phyloP scores from a whole-genome alignment of 768 basidiomycete genomes.

The Termitomyces eurrhizus region DNA sequence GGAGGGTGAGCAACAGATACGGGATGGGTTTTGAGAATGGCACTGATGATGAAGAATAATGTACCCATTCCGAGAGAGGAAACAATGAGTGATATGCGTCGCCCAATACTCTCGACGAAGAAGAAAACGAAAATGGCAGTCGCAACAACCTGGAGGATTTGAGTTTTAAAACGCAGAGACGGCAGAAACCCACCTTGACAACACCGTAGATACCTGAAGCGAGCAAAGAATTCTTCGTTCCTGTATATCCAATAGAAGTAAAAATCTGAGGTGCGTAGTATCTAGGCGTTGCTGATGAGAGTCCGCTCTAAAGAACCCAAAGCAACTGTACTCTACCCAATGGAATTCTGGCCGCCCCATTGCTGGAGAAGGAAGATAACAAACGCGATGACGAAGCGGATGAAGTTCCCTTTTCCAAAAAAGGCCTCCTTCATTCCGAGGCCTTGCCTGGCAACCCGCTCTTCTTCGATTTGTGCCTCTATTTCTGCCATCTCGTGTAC shows the following conservation, averaged over 20 bases:
- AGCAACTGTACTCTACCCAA: conserved; percentile 35
- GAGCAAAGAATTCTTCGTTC: conserved; percentile 55
- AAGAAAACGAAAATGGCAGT: conserved; percentile 65
- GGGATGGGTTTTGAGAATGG: conserved; percentile 77
- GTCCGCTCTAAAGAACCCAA: neutral
- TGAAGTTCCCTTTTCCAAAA: conserved; percentile 75
- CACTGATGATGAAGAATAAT: conserved; percentile 81
- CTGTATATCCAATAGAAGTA: conserved; percentile 64
- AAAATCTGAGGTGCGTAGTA: conserved; percentile 79
- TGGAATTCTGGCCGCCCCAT: conserved; percentile 82
- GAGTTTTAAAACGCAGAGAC: neutral
- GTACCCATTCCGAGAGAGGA: conserved; percentile 77
- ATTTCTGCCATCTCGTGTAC: conserved; percentile 74
- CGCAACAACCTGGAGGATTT: conserved; percentile 37
- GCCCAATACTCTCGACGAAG: conserved; percentile 63
- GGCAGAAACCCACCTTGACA: conserved; percentile 8
- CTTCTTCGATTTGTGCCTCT: conserved; percentile 73
- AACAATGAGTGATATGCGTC: conserved; percentile 68
- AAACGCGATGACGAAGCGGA: conserved; percentile 84
- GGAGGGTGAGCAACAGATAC: conserved; percentile 15
- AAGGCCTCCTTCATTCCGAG: conserved; percentile 70
- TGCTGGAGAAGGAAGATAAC: conserved; percentile 78
- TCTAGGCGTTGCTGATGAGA: conserved; percentile 20
- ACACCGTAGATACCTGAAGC: conserved; percentile 66
- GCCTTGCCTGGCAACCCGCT: conserved; percentile 59